Percentiles rank a stretch among this genome's conserved stretches.
Evolutionary conservation across 306 rosid genomes (phyloP).

Genomic region (Hylodesmum podocarpum): DNA sequence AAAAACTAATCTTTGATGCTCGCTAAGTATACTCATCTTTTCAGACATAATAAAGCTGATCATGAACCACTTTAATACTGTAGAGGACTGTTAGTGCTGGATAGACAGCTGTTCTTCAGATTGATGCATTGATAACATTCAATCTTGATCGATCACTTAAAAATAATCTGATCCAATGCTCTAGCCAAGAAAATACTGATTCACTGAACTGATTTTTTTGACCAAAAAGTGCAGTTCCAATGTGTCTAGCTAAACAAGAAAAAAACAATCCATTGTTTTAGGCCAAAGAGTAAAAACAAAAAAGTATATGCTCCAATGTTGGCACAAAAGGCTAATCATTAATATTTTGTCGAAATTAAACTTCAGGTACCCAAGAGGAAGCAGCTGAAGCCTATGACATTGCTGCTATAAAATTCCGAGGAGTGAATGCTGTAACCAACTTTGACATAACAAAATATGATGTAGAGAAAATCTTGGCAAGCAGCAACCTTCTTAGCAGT

Average conservation of each 20-base stretch:
- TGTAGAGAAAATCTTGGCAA: slow-evolving; percentile 78
- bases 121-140: slow-evolving; percentile 11
- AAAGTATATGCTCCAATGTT: not conserved
- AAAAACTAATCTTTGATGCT: slow-evolving; percentile 36
- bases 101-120: slow-evolving; percentile 28
- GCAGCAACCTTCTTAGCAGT: slow-evolving; percentile 70
- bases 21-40: slow-evolving; percentile 28
- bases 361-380: slow-evolving; percentile 89
- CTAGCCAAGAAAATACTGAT: not conserved
- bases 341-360: slow-evolving; percentile 23
- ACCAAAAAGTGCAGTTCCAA: not conserved
- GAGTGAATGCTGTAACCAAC: slow-evolving; percentile 83
- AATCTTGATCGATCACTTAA: slow-evolving; percentile 17
- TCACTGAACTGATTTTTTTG: not conserved
- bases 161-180: not conserved
- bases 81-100: slow-evolving; percentile 16
- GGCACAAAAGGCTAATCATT: slow-evolving; percentile 1
- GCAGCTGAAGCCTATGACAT: slow-evolving; percentile 95
- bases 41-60: slow-evolving; percentile 27
- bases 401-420: slow-evolving; percentile 89
- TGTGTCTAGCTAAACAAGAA: not conserved
- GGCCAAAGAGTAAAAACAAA: not conserved
- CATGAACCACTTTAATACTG: slow-evolving; percentile 29
- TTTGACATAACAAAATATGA: slow-evolving; percentile 83
- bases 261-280: not conserved